Percentiles rank a stretch among this genome's conserved stretches.
Conservation (phyloP, 2,329 filamentous ascomycete species). For the Huntiella omanensis region DNA sequence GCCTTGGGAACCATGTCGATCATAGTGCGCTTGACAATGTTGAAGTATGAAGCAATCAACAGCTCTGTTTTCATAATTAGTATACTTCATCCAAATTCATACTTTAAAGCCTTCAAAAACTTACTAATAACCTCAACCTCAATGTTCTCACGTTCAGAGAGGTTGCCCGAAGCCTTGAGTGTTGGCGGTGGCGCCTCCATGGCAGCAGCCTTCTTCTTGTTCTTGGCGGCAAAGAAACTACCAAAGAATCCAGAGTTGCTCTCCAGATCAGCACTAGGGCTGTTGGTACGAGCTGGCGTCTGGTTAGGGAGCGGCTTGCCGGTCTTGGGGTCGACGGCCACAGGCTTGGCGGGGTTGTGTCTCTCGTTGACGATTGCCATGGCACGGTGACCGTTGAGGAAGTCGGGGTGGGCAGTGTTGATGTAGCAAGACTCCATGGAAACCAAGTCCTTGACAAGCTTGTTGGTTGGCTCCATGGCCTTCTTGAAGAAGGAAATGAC, state of each 20-base stretch:
- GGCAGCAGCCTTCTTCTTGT: slow-evolving; percentile 99
- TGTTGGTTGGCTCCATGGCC: slow-evolving; percentile 94
- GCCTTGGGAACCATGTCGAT: slow-evolving; percentile 99
- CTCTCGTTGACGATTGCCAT: slow-evolving; percentile 98
- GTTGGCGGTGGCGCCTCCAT: slow-evolving; percentile 92
- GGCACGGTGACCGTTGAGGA: slow-evolving; percentile 88
- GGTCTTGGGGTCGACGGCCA: slow-evolving; percentile 95
- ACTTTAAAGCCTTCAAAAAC: slow-evolving; percentile 30
- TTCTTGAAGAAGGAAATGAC: slow-evolving; percentile 96
- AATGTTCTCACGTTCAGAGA: slow-evolving; percentile 84
- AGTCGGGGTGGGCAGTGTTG: slow-evolving; percentile 96
- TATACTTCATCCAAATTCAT: not conserved
- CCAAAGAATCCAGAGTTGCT: slow-evolving; percentile 77
- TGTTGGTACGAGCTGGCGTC: slow-evolving; percentile 53
- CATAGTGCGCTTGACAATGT: slow-evolving; percentile 95
- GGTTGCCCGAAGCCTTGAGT: slow-evolving; percentile 80
- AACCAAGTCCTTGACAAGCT: slow-evolving; percentile 82
- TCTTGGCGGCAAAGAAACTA: slow-evolving; percentile 96
- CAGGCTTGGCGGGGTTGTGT: slow-evolving; percentile 62
- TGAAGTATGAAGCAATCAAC: slow-evolving; percentile 90
- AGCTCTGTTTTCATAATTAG: slow-evolving; percentile 41
- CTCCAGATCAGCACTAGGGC: slow-evolving; percentile 43
- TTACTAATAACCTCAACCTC: slow-evolving; percentile 97
- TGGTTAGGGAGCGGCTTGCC: slow-evolving; percentile 69
- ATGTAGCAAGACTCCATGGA: slow-evolving; percentile 94